Conservation (phyloP, 2,329 filamentous ascomycete species). For the Paracorniculantispora psalliotae region DNA sequence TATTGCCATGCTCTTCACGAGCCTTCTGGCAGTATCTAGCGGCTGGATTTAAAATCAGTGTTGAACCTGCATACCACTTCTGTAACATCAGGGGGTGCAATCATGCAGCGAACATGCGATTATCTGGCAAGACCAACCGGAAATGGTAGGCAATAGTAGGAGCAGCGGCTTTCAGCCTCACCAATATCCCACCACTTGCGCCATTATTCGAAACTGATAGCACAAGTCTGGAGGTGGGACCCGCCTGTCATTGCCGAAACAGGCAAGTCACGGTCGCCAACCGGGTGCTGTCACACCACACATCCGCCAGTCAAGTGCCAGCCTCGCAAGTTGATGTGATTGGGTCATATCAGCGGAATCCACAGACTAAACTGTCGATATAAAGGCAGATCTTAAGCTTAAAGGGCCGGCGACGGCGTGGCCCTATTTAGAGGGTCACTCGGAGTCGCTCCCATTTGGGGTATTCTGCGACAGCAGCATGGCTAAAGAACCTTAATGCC, state of each 20-base stretch:
- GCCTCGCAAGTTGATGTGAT: background rate
- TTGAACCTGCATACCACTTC: no score
- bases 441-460: background rate
- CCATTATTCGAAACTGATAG: background rate
- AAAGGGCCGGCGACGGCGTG: background rate
- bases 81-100: no score
- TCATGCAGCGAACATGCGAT: no score
- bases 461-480: background rate
- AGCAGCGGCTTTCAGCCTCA: background rate
- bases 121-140: background rate
- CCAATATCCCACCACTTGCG: background rate
- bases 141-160: background rate
- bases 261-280: background rate
- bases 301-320: background rate
- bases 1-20: no score
- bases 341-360: background rate
- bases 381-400: background rate
- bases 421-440: background rate
- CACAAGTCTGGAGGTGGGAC: background rate
- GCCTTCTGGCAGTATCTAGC: no score
- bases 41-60: no score
- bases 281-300: background rate
- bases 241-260: background rate
- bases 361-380: background rate
- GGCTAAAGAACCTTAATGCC: background rate